phyloP scores from a whole-genome alignment of 2,329 filamentous ascomycete species.

The Dothideomycetes sp. region DNA sequence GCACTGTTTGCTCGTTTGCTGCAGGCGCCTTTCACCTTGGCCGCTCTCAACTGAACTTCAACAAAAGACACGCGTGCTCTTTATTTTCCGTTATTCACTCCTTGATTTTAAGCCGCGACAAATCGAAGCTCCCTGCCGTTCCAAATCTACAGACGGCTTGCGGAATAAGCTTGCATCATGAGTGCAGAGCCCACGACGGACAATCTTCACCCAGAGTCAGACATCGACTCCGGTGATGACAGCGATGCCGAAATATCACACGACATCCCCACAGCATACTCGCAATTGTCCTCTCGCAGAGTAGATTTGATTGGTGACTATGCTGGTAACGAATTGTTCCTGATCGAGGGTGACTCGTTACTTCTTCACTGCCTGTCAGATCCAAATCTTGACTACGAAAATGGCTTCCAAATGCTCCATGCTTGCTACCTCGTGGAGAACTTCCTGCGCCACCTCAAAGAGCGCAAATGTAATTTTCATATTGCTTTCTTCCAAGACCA shows the following conservation, averaged over 20 bases:
- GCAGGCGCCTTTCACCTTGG: too few species aligned
- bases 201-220: not conserved
- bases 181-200: not conserved
- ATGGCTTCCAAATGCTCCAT: slow-evolving; percentile 61
- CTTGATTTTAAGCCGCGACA: not conserved
- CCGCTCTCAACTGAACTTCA: too few species aligned
- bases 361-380: slow-evolving; percentile 53
- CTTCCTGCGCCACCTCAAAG: slow-evolving; percentile 49
- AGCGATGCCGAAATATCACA: not conserved
- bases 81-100: too few species aligned
- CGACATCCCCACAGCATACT: slow-evolving; percentile 21
- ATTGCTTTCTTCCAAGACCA: slow-evolving; percentile 56
- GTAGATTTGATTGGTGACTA: slow-evolving; percentile 66
- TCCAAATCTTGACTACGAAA: slow-evolving; percentile 52
- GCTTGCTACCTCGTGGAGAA: slow-evolving; percentile 58
- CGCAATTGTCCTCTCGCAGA: slow-evolving; percentile 29
- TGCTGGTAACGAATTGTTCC: slow-evolving; percentile 60
- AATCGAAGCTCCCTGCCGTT: not conserved
- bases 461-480: slow-evolving; percentile 59
- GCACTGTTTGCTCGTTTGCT: too few species aligned
- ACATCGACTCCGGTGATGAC: not conserved
- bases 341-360: slow-evolving; percentile 64
- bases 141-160: not conserved
- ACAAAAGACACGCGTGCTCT: too few species aligned
- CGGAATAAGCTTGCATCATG: not conserved